Conservation (phyloP, 352 stramenopile genomes). For the Aphanomyces astaci region DNA sequence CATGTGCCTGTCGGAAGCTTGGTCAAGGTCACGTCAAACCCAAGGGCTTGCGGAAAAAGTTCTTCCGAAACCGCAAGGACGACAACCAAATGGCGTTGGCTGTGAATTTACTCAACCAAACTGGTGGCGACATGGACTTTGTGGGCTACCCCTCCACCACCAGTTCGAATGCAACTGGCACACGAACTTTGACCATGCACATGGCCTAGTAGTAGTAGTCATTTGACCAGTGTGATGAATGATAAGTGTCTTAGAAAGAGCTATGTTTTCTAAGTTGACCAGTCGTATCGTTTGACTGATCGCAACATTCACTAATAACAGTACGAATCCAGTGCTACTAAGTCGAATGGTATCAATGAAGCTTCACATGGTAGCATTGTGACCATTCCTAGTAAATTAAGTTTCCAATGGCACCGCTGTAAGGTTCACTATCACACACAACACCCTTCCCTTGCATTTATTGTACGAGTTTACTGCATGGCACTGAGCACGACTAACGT, state of each 20-base stretch:
- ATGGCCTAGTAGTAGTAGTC: neutral
- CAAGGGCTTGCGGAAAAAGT: neutral
- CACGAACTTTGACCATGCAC: neutral
- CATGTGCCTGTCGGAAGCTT: slow-evolving; percentile 9
- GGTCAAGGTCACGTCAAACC: slow-evolving; percentile 17
- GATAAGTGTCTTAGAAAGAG: neutral
- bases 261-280: too few species aligned
- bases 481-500: too few species aligned
- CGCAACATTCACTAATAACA: too few species aligned
- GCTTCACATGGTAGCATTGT: too few species aligned
- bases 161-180: neutral
- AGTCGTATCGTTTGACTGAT: too few species aligned
- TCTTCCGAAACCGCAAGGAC: slow-evolving; percentile 6
- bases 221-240: neutral
- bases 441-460: too few species aligned
- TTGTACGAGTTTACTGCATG: too few species aligned
- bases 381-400: too few species aligned
- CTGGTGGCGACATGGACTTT: slow-evolving; percentile 19
- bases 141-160: neutral
- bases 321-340: too few species aligned
- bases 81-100: neutral
- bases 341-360: too few species aligned
- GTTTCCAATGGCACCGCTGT: too few species aligned
- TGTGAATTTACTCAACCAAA: slow-evolving; percentile 16
- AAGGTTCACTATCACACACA: too few species aligned